These are phyloP conservation scores for Crithidia bombi DNA, from an alignment of 208 protist species.

Conservation along the genomic window DNA sequence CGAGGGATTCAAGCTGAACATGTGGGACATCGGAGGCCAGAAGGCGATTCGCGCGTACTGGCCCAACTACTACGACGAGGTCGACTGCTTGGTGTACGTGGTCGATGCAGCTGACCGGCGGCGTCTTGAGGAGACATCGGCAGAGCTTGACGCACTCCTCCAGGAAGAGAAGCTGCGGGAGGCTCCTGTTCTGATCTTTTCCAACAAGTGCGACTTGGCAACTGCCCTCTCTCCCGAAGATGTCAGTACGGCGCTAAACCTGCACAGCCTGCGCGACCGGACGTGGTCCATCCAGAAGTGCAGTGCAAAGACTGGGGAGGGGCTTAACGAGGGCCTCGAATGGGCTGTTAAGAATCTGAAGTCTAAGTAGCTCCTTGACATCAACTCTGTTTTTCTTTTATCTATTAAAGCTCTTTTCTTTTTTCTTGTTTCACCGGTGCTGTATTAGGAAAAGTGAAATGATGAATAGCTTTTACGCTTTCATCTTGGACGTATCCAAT, in stretches of 20 bases:
- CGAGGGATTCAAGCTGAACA: slow-evolving; percentile 97
- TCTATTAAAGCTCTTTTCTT: slow-evolving; percentile 26
- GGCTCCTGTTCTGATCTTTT: slow-evolving; percentile 96
- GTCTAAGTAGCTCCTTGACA: slow-evolving; percentile 10
- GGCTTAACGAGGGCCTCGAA: slow-evolving; percentile 87
- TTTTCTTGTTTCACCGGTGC: slow-evolving; percentile 10
- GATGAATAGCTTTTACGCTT: slow-evolving; percentile 3
- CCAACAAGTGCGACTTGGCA: slow-evolving; percentile 98
- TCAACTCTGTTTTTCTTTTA: slow-evolving; percentile 29
- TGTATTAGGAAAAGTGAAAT: slow-evolving; percentile 16
- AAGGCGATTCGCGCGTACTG: slow-evolving; percentile 98
- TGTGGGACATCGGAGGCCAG: slow-evolving; percentile 99
- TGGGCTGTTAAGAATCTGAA: slow-evolving; percentile 91
- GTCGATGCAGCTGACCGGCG: slow-evolving; percentile 94
- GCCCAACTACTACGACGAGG: slow-evolving; percentile 98
- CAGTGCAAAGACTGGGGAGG: slow-evolving; percentile 91
- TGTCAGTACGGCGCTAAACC: slow-evolving; percentile 83
- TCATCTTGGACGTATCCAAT: slow-evolving; percentile 10
- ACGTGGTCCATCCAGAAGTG: slow-evolving; percentile 93
- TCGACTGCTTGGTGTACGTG: slow-evolving; percentile 97
- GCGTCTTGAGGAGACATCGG: slow-evolving; percentile 94
- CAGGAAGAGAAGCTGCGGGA: slow-evolving; percentile 95
- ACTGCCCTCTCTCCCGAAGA: slow-evolving; percentile 85
- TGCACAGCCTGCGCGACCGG: slow-evolving; percentile 88
- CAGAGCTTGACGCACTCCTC: slow-evolving; percentile 93